Conservation (phyloP, 768 basidiomycete species). For the Leccinum arenicola region DNA sequence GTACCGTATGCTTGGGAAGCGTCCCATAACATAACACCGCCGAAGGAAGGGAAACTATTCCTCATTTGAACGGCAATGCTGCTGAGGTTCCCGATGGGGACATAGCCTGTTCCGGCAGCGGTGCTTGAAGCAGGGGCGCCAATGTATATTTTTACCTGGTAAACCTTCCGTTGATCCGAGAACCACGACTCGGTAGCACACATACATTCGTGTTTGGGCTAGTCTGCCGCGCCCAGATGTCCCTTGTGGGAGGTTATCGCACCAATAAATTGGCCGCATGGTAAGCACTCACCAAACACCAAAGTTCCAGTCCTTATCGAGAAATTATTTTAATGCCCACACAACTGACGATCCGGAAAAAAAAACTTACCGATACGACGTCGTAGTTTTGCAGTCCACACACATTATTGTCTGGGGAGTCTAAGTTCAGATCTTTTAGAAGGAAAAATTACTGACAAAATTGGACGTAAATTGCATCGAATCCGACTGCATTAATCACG, state of each 20-base stretch:
- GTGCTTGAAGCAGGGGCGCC: constrained; percentile 41
- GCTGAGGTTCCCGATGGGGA: constrained; percentile 31
- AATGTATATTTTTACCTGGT: constrained; percentile 41
- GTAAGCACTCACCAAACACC: constrained; percentile 28
- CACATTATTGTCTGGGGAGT: constrained; percentile 38
- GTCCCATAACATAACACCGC: constrained; percentile 46
- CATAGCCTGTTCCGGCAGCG: constrained; percentile 42
- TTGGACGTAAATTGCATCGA: constrained; percentile 75
- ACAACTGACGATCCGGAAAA: background rate
- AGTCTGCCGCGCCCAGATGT: constrained; percentile 42
- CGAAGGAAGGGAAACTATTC: constrained; percentile 41
- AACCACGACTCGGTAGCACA: background rate
- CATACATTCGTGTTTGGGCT: constrained; percentile 41
- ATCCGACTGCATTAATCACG: constrained; percentile 57
- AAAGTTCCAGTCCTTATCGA: constrained; percentile 45
- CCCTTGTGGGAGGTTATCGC: constrained; percentile 32
- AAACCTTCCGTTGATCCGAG: background rate
- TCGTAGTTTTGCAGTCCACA: constrained; percentile 50
- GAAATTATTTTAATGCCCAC: background rate
- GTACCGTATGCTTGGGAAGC: constrained; percentile 39
- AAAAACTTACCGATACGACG: constrained; percentile 45
- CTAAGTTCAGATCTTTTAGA: background rate
- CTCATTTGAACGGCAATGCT: constrained; percentile 34
- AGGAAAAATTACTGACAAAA: constrained; percentile 38
- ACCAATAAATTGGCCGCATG: background rate